phyloP scores from a whole-genome alignment of 257 asterid genomes.

The Nicotiana undulata region DNA sequence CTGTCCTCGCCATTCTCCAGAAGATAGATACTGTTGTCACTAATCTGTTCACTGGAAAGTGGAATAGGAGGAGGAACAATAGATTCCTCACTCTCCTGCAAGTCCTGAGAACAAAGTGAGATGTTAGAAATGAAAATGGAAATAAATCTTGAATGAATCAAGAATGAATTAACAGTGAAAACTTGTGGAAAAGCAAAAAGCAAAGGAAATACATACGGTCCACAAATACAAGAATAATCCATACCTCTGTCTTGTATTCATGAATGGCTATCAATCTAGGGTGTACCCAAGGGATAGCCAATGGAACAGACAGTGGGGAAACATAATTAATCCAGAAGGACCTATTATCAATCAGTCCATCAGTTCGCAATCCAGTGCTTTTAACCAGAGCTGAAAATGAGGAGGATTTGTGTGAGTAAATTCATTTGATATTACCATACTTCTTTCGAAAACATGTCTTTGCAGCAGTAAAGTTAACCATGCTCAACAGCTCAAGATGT shows the following conservation, averaged over 20 bases:
- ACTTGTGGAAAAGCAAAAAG: not conserved
- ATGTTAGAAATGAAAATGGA: not conserved
- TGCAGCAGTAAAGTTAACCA: not conserved
- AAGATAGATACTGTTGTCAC: slow-evolving; percentile 75
- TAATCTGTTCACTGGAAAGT: slow-evolving; percentile 66
- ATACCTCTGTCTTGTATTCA: slow-evolving; percentile 66
- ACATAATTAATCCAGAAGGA: slow-evolving; percentile 84
- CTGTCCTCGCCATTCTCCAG: slow-evolving; percentile 96
- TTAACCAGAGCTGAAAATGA: slow-evolving; percentile 59
- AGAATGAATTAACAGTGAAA: not conserved
- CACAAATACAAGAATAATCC: not conserved
- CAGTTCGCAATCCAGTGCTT: slow-evolving; percentile 77
- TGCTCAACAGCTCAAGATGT: not conserved
- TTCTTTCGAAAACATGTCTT: not conserved
- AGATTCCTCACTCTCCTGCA: slow-evolving; percentile 64
- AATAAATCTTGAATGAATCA: not conserved
- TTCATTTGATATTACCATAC: not conserved
- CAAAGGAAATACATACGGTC: no score
- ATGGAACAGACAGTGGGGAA: slow-evolving; percentile 65
- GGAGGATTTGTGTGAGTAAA: not conserved
- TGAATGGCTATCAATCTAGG: slow-evolving; percentile 90
- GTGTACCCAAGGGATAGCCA: slow-evolving; percentile 76
- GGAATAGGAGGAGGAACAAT: slow-evolving; percentile 60
- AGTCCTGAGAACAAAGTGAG: slow-evolving; percentile 6
- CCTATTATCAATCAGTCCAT: slow-evolving; percentile 76